Percentiles rank a stretch among this genome's conserved stretches.
phyloP scores from a whole-genome alignment of 495 filamentous ascomycete species.

The Neurospora sp. region DNA sequence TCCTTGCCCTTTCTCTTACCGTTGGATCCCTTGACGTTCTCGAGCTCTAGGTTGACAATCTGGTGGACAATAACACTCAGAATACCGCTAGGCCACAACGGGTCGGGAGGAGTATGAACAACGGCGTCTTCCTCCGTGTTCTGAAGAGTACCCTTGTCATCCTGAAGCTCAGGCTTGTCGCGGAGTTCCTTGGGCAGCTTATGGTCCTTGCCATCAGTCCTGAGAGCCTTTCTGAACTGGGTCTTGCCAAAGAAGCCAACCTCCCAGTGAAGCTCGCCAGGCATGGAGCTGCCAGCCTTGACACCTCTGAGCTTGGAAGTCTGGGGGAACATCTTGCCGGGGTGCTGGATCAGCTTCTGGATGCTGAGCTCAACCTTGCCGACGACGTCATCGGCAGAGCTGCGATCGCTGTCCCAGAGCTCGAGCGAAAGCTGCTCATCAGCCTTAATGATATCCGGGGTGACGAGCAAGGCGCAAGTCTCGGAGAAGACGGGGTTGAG shows the following conservation, averaged over 20 bases:
- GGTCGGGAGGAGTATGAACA: conserved; percentile 83
- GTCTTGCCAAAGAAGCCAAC: conserved; percentile 91
- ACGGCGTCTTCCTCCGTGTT: conserved; percentile 72
- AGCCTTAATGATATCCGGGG: conserved; percentile 80
- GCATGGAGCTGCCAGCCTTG: conserved; percentile 79
- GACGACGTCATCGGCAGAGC: conserved; percentile 84
- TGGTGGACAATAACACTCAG: conserved; percentile 80
- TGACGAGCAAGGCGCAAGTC: conserved; percentile 76
- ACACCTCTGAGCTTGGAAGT: conserved; percentile 74
- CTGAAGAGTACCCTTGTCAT: conserved; percentile 75
- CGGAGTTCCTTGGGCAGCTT: conserved; percentile 62
- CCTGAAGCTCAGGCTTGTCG: conserved; percentile 69
- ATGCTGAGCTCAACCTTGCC: conserved; percentile 90
- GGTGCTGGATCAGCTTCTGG: conserved; percentile 88
- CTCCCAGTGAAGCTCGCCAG: conserved; percentile 89
- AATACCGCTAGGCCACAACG: conserved; percentile 84
- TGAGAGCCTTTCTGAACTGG: conserved; percentile 66
- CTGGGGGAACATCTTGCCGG: conserved; percentile 83
- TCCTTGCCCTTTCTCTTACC: conserved; percentile 69
- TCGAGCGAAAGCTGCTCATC: conserved; percentile 88
- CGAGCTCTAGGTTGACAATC: conserved; percentile 85
- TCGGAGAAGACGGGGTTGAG: conserved; percentile 92
- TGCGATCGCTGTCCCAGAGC: conserved; percentile 87
- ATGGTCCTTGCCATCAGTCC: conserved; percentile 76
- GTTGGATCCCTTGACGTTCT: conserved; percentile 61